A percentile compares a stretch with the other conserved stretches of the same genome.
These are phyloP conservation scores for Rhizopogon vinicolor DNA, from an alignment of 768 basidiomycete species.

Conservation along the genomic window DNA sequence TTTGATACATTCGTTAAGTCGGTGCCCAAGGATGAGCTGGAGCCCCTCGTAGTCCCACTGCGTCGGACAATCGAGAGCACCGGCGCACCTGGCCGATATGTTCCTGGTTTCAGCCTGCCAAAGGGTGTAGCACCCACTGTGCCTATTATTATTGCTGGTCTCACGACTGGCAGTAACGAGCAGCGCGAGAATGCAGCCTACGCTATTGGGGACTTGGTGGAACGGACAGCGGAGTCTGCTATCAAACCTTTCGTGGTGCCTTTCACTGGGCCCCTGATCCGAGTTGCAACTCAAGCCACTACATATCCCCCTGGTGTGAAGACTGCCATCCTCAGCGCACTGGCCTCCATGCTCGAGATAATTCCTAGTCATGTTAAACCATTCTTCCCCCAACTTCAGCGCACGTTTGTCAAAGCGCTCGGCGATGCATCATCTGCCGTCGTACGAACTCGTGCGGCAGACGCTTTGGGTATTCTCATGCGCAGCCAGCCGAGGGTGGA, in stretches of 20 bases:
- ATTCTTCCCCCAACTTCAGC: conserved; percentile 97
- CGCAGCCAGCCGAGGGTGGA: conserved; percentile 86
- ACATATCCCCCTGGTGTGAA: conserved; percentile 93
- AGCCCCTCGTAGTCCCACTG: conserved; percentile 85
- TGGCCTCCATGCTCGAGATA: conserved; percentile 78
- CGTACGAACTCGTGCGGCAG: conserved; percentile 78
- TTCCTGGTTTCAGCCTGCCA: conserved; percentile 82
- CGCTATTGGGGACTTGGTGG: conserved; percentile 93
- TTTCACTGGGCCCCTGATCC: conserved; percentile 93
- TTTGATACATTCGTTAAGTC: conserved; percentile 88
- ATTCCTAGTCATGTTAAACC: conserved; percentile 92
- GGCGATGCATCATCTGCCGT: conserved; percentile 73
- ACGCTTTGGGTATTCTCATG: conserved; percentile 88
- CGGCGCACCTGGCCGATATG: conserved; percentile 68
- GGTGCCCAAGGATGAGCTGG: conserved; percentile 88
- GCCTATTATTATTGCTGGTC: conserved; percentile 86
- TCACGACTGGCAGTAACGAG: conserved; percentile 92
- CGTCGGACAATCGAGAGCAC: conserved; percentile 84
- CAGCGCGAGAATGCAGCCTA: conserved; percentile 94
- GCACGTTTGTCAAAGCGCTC: conserved; percentile 93
- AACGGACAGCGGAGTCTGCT: conserved; percentile 74
- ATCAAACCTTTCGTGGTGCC: conserved; percentile 96
- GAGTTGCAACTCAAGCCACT: conserved; percentile 86
- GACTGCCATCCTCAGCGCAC: conserved; percentile 81
- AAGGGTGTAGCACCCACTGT: conserved; percentile 84